Evolutionary conservation across 495 filamentous ascomycete genomes (phyloP).

Genomic region (Penicillium angulare): DNA sequence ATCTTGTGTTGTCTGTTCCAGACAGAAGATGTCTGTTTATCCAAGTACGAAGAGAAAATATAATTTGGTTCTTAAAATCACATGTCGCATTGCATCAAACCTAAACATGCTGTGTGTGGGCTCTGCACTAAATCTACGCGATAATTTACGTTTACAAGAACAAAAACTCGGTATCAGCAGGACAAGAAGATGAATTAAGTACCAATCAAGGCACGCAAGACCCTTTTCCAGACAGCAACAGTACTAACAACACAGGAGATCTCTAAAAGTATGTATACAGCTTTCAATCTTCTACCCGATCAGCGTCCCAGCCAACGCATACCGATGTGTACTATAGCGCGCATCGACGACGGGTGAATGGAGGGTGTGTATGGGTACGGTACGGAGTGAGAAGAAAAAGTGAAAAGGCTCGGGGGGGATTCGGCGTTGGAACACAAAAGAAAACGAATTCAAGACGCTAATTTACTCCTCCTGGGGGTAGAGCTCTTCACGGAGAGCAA

Average conservation of each 20-base stretch:
- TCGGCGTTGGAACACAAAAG: conserved; percentile 1
- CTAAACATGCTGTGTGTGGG: too few species aligned
- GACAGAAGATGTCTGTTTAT: not conserved
- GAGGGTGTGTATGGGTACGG: conserved; percentile 4
- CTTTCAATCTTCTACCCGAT: conserved; percentile 42
- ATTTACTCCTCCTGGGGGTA: conserved; percentile 74
- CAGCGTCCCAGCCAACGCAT: conserved; percentile 19
- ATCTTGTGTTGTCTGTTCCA: not conserved
- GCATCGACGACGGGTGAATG: conserved; percentile 12
- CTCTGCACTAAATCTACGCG: too few species aligned
- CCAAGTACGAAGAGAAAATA: not conserved
- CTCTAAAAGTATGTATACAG: conserved; percentile 49
- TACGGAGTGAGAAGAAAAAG: conserved; percentile 23
- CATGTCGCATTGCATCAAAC: too few species aligned
- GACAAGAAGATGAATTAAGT: conserved; percentile 23
- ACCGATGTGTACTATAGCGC: conserved; percentile 6
- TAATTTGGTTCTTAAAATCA: not conserved
- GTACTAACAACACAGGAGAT: conserved; percentile 36
- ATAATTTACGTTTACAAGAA: not conserved
- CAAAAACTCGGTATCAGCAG: not conserved
- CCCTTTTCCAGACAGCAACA: conserved; percentile 31
- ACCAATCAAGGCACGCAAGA: conserved; percentile 23
- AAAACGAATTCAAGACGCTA: conserved; percentile 18
- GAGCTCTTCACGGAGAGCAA: conserved; percentile 88
- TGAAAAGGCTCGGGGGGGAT: conserved; percentile 16